Percentiles rank a stretch among this genome's conserved stretches.
Evolutionary conservation across 768 basidiomycete genomes (phyloP).

Genomic region (Suillus clintonianus): DNA sequence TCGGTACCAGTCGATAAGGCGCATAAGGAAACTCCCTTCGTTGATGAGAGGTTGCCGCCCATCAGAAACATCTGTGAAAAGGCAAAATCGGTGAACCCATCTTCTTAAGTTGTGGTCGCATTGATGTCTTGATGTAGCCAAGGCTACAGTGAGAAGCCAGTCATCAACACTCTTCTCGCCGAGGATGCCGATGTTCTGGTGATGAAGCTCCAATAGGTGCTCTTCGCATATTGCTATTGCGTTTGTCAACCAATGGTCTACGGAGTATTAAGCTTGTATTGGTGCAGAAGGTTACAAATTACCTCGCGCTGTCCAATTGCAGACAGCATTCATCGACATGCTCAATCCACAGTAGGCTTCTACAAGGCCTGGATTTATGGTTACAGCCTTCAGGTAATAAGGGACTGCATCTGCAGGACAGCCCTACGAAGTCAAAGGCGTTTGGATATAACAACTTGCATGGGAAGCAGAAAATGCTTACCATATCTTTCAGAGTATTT

Average conservation of each 20-base stretch:
- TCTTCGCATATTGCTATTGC: constrained; percentile 38
- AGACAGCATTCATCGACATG: constrained; percentile 46
- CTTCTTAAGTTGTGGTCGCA: constrained; percentile 20
- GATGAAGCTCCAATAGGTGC: constrained; percentile 36
- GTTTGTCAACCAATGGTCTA: constrained; percentile 38
- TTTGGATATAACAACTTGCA: neutral
- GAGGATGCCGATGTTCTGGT: constrained; percentile 33
- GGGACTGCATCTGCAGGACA: constrained; percentile 44
- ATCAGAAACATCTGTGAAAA: constrained; percentile 26
- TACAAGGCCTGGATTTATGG: constrained; percentile 42
- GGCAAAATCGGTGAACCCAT: constrained; percentile 35
- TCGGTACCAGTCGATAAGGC: constrained; percentile 45
- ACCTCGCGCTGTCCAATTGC: constrained; percentile 46
- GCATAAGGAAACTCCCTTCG: constrained; percentile 47
- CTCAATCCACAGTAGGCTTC: constrained; percentile 52
- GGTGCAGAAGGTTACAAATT: constrained; percentile 25
- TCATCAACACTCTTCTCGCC: constrained; percentile 27
- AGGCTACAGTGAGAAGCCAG: constrained; percentile 40
- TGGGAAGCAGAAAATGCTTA: constrained; percentile 18
- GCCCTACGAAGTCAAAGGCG: constrained; percentile 28
- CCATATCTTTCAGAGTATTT: constrained; percentile 51
- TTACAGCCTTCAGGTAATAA: constrained; percentile 47
- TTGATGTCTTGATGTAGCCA: constrained; percentile 27
- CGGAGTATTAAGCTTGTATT: constrained; percentile 9
- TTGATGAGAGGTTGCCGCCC: constrained; percentile 25